Evolutionary conservation across 805 yeast genomes (phyloP).

Genomic region (Monosporozyma unispora): DNA sequence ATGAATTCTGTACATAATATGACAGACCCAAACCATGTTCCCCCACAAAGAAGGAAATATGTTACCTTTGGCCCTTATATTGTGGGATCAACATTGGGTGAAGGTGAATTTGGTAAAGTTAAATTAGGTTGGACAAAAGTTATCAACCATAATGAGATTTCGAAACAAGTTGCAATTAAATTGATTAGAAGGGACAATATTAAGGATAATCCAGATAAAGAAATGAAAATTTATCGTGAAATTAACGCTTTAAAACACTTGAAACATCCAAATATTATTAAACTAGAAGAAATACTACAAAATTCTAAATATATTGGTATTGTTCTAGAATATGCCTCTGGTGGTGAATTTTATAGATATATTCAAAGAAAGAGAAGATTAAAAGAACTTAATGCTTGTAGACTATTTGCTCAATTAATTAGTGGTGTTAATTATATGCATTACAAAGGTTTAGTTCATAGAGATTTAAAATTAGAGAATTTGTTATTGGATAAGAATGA

Average conservation of each 20-base stretch:
- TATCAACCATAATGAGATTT: slow-evolving; percentile 23
- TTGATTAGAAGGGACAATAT: slow-evolving; percentile 81
- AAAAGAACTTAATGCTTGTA: slow-evolving; percentile 79
- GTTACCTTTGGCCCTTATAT: slow-evolving; percentile 84
- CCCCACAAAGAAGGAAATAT: slow-evolving; percentile 34
- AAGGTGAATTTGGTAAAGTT: slow-evolving; percentile 97
- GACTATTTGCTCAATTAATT: slow-evolving; percentile 84
- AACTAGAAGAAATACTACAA: slow-evolving; percentile 84
- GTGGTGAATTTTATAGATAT: slow-evolving; percentile 93
- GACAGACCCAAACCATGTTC: not conserved
- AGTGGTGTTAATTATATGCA: slow-evolving; percentile 95
- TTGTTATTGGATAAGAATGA: slow-evolving; percentile 76
- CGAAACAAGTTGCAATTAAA: slow-evolving; percentile 87
- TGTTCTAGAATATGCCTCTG: slow-evolving; percentile 92
- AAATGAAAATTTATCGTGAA: slow-evolving; percentile 84
- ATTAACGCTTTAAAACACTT: slow-evolving; percentile 80
- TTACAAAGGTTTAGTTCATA: slow-evolving; percentile 79
- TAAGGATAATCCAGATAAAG: slow-evolving; percentile 78
- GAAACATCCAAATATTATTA: slow-evolving; percentile 89
- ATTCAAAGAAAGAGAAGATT: slow-evolving; percentile 78
- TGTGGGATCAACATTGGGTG: slow-evolving; percentile 89
- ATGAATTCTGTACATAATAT: not conserved
- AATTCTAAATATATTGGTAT: slow-evolving; percentile 94
- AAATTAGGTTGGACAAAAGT: slow-evolving; percentile 86
- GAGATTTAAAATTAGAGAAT: slow-evolving; percentile 87